Conservation (phyloP, 257 asterid species). For the Gentiana macrophylla region DNA sequence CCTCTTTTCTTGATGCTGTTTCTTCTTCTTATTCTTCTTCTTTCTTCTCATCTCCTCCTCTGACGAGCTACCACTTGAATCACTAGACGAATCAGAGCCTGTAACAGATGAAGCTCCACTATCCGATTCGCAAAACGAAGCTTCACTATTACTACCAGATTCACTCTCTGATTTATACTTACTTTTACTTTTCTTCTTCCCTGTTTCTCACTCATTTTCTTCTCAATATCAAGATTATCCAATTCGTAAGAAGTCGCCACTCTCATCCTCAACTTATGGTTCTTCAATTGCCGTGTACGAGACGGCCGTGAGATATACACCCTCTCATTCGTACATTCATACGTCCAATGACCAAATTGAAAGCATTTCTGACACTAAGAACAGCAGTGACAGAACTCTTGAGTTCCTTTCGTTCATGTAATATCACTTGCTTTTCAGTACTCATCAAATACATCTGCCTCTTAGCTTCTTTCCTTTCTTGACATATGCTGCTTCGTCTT, state of each 20-base stretch:
- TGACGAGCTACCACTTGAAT: conserved; percentile 48
- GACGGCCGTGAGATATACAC: conserved; percentile 87
- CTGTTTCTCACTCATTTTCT: conserved; percentile 31
- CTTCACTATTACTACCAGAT: conserved; percentile 72
- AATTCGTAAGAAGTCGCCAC: conserved; percentile 47
- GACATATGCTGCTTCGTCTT: conserved; percentile 83
- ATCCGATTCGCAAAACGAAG: conserved; percentile 79
- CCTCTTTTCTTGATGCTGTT: conserved; percentile 34
- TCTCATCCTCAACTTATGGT: conserved; percentile 83
- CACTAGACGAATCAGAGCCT: conserved; percentile 58
- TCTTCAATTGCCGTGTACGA: conserved; percentile 78
- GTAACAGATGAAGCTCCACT: conserved; percentile 51
- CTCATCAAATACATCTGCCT: conserved; percentile 94
- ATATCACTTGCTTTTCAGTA: conserved; percentile 82
- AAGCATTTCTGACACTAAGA: conserved; percentile 79
- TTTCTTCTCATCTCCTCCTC: conserved; percentile 89
- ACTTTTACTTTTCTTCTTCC: conserved; percentile 75
- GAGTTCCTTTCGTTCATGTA: conserved; percentile 75
- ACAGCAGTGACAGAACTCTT: conserved; percentile 26
- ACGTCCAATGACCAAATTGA: conserved; percentile 90
- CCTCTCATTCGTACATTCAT: conserved; percentile 88
- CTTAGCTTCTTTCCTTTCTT: conserved; percentile 97
- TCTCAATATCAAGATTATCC: conserved; percentile 45
- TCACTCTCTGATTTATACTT: conserved; percentile 61
- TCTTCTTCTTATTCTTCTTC: conserved; percentile 59